These are phyloP conservation scores for Pseudogymnoascus sp. DNA, from an alignment of 2,329 filamentous ascomycete species.

Conservation along the genomic window DNA sequence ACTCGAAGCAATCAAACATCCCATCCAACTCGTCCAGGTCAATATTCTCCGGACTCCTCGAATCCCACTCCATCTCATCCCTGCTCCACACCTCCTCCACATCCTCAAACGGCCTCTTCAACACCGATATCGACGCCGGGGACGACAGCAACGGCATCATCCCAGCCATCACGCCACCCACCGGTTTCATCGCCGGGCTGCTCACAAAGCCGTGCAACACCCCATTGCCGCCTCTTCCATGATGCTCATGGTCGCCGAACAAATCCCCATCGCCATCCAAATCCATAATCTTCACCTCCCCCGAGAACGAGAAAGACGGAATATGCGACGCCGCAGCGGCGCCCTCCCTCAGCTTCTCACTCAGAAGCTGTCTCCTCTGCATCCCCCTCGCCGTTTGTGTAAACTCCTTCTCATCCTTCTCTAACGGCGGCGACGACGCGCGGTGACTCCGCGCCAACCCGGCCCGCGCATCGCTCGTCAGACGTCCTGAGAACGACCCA, in stretches of 20 bases:
- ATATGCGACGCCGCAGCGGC: slow-evolving; percentile 25
- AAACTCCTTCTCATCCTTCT: slow-evolving; percentile 94
- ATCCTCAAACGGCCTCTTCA: slow-evolving; percentile 44
- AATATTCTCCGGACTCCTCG: slow-evolving; percentile 75
- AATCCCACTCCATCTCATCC: slow-evolving; percentile 50
- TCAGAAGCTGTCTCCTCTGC: slow-evolving; percentile 56
- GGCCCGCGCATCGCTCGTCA: slow-evolving; percentile 34
- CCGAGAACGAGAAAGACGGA: slow-evolving; percentile 1
- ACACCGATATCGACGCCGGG: slow-evolving; percentile 25
- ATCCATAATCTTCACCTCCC: slow-evolving; percentile 27
- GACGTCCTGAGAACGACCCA: slow-evolving; percentile 52
- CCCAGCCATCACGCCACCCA: slow-evolving; percentile 39
- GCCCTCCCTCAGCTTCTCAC: slow-evolving; percentile 43
- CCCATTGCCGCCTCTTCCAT: background rate
- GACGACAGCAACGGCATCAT: slow-evolving; percentile 41
- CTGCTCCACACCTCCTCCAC: slow-evolving; percentile 24
- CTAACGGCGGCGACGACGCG: slow-evolving; percentile 79
- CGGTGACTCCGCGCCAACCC: slow-evolving; percentile 54
- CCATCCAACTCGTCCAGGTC: slow-evolving; percentile 90
- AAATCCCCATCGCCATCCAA: slow-evolving; percentile 25
- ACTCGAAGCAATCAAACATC: slow-evolving; percentile 62
- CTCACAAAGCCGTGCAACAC: slow-evolving; percentile 39
- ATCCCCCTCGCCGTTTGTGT: slow-evolving; percentile 89
- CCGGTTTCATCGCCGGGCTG: slow-evolving; percentile 51
- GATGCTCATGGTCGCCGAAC: slow-evolving; percentile 30